phyloP scores from a whole-genome alignment of 106 monocot species.

The Dioscorea dumetorum region DNA sequence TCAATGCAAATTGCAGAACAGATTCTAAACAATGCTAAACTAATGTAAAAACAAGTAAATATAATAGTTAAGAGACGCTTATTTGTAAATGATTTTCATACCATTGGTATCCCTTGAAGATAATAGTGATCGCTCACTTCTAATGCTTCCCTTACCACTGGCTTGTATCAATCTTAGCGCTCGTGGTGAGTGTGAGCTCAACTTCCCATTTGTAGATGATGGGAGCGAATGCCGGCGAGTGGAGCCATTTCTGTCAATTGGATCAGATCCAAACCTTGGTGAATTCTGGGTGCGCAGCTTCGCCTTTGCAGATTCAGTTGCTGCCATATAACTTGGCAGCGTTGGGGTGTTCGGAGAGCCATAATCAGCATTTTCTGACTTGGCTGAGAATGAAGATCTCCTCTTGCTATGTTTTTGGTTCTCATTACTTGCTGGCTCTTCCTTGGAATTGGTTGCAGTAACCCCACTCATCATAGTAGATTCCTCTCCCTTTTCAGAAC shows the following conservation, averaged over 20 bases:
- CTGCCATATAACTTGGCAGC: slow-evolving; percentile 80
- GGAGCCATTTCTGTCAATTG: slow-evolving; percentile 47
- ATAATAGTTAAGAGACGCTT: no score
- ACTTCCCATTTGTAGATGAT: slow-evolving; percentile 56
- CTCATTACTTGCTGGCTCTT: slow-evolving; percentile 35
- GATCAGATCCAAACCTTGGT: slow-evolving; percentile 62
- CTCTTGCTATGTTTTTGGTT: slow-evolving; percentile 51
- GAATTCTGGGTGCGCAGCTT: slow-evolving; percentile 54
- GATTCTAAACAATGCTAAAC: neutral
- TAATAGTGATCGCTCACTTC: slow-evolving; percentile 38
- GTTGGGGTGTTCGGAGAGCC: slow-evolving; percentile 41
- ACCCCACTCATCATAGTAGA: slow-evolving; percentile 21
- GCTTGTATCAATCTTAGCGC: slow-evolving; percentile 40
- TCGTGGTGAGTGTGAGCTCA: slow-evolving; percentile 44
- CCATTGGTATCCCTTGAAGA: slow-evolving; percentile 56
- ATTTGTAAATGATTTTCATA: neutral
- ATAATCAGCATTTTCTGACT: slow-evolving; percentile 50
- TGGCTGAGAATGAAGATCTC: slow-evolving; percentile 67
- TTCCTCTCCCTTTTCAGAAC: slow-evolving; percentile 28
- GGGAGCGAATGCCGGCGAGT: slow-evolving; percentile 83
- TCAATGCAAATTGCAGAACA: neutral
- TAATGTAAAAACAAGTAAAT: neutral
- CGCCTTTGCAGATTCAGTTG: slow-evolving; percentile 79
- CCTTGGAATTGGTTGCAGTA: slow-evolving; percentile 22
- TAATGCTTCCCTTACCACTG: slow-evolving; percentile 30